Percentiles rank a stretch among this genome's conserved stretches.
These are phyloP conservation scores for Populus tomentosa DNA, from an alignment of 441 rosid genomes.

Conservation along the genomic window DNA sequence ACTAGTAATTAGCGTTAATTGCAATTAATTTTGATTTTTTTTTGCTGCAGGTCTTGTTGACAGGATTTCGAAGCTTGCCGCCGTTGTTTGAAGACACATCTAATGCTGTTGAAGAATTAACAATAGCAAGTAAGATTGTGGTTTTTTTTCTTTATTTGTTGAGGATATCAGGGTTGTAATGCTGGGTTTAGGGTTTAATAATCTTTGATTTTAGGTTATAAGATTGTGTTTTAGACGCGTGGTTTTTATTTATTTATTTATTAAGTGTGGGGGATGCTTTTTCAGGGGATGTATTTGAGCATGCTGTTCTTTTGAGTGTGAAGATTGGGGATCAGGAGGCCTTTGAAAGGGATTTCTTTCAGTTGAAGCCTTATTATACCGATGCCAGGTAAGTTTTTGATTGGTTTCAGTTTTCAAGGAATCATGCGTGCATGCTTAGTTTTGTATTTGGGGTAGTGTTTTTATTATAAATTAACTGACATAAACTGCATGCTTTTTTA, in stretches of 20 bases:
- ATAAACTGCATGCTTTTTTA: background rate
- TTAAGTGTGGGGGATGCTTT: background rate
- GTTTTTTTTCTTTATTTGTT: background rate
- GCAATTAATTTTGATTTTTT: background rate
- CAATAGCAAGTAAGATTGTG: conserved; percentile 59
- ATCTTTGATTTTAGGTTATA: background rate
- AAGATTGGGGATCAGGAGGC: conserved; percentile 92
- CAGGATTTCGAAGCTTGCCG: conserved; percentile 79
- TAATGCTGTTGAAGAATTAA: conserved; percentile 58
- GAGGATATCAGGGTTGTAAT: background rate
- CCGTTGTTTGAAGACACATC: conserved; percentile 81
- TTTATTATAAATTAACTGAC: background rate
- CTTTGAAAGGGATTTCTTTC: conserved; percentile 95
- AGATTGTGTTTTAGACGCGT: background rate
- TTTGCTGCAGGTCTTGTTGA: conserved; percentile 63
- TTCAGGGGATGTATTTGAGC: conserved; percentile 90
- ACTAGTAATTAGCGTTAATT: background rate
- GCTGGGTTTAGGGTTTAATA: background rate
- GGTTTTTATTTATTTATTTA: background rate
- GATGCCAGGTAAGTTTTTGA: conserved; percentile 62
- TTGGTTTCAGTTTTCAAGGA: background rate
- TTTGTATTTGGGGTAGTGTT: background rate
- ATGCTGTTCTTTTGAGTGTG: conserved; percentile 83
- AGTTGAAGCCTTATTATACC: conserved; percentile 88
- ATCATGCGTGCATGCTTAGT: background rate